Conservation (phyloP, 805 yeast species). For the Nakazawaea ambrosiae region DNA sequence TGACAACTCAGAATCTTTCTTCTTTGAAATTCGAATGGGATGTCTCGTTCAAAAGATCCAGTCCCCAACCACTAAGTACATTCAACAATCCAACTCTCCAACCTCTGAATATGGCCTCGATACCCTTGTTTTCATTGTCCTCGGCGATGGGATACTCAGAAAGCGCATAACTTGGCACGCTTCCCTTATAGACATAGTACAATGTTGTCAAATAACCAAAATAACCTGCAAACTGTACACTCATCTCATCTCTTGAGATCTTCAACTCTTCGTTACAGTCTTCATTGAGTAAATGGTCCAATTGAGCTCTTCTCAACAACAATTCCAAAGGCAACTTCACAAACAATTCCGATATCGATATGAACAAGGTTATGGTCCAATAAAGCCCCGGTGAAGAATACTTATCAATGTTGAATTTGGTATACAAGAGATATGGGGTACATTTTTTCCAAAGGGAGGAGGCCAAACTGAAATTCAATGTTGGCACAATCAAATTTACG, state of each 20-base stretch:
- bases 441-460: conserved; percentile 53
- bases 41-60: conserved; percentile 46
- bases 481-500: conserved; percentile 53
- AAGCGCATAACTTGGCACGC: conserved; percentile 20
- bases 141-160: conserved; percentile 21
- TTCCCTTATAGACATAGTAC: conserved; percentile 37
- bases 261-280: conserved; percentile 35
- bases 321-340: conserved; percentile 86
- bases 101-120: conserved; percentile 67
- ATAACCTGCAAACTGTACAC: conserved; percentile 54
- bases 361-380: conserved; percentile 48
- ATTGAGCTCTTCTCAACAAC: conserved; percentile 75
- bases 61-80: conserved; percentile 78
- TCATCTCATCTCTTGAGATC: conserved; percentile 40
- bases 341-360: conserved; percentile 64
- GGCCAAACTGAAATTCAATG: conserved; percentile 56
- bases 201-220: conserved; percentile 48
- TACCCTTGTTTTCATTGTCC: conserved; percentile 35
- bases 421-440: conserved; percentile 60
- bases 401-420: conserved; percentile 57
- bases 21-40: conserved; percentile 38
- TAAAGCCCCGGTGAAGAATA: conserved; percentile 55
- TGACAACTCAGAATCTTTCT: conserved; percentile 25
- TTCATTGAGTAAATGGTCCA: conserved; percentile 45
- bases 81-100: conserved; percentile 86